phyloP scores from a whole-genome alignment of 2,329 filamentous ascomycete species.

The Cercospora janseana region DNA sequence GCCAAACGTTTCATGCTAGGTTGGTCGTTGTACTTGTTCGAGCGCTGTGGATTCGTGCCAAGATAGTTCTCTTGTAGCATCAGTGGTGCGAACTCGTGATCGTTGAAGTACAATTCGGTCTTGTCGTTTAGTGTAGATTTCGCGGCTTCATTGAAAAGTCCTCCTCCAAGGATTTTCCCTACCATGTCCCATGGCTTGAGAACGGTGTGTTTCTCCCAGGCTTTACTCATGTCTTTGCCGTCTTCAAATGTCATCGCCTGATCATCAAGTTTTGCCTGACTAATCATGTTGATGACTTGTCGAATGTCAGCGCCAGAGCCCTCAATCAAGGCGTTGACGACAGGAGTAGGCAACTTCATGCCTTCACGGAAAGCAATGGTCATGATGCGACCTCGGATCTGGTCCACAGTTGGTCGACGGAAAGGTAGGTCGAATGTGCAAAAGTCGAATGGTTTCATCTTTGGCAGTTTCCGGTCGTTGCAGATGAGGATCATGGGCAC shows the following conservation, averaged over 20 bases:
- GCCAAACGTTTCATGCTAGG: slow-evolving; percentile 71
- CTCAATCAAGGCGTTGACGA: slow-evolving; percentile 91
- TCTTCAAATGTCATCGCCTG: slow-evolving; percentile 76
- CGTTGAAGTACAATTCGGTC: slow-evolving; percentile 98
- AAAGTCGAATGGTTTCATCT: slow-evolving; percentile 97
- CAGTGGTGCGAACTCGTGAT: slow-evolving; percentile 93
- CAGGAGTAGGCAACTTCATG: slow-evolving; percentile 75
- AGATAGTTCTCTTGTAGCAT: slow-evolving; percentile 99
- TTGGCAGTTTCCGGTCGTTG: slow-evolving; percentile 87
- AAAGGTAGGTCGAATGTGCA: slow-evolving; percentile 84
- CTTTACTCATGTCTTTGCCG: slow-evolving; percentile 90
- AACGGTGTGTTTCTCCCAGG: slow-evolving; percentile 96
- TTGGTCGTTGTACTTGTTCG: slow-evolving; percentile 58
- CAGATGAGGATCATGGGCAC: slow-evolving; percentile 96
- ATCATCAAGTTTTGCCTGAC: slow-evolving; percentile 86
- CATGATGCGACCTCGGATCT: slow-evolving; percentile 87
- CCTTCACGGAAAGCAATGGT: slow-evolving; percentile 93
- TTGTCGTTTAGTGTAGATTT: slow-evolving; percentile 93
- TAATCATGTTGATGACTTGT: slow-evolving; percentile 98
- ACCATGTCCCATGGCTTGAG: slow-evolving; percentile 98
- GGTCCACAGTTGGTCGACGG: slow-evolving; percentile 82
- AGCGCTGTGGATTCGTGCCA: slow-evolving; percentile 69
- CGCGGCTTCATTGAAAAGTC: slow-evolving; percentile 79
- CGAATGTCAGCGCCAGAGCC: slow-evolving; percentile 94
- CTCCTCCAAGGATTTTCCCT: slow-evolving; percentile 82